A percentile compares a stretch with the other conserved stretches of the same genome.
Conservation (phyloP, 495 filamentous ascomycete species). For the Penicillium chermesinum region DNA sequence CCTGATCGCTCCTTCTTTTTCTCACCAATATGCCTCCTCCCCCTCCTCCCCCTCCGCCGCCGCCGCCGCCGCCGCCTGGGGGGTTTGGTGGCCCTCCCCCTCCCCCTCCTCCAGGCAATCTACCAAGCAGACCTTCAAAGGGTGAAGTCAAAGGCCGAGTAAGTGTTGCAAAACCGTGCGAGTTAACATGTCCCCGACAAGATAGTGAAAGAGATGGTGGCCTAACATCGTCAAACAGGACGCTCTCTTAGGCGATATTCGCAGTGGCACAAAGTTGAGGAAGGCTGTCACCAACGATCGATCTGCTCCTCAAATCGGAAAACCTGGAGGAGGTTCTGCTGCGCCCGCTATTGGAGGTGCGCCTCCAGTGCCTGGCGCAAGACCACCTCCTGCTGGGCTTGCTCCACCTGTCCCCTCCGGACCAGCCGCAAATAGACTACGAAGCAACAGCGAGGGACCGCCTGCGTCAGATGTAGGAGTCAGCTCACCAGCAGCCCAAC, state of each 20-base stretch:
- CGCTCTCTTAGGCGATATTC: conserved; percentile 84
- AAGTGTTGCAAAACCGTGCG: conserved; percentile 24
- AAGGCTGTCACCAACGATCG: conserved; percentile 93
- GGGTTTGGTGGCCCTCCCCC: conserved; percentile 65
- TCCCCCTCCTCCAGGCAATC: conserved; percentile 50
- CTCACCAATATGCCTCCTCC: conserved; percentile 55
- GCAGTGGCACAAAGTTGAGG: conserved; percentile 73
- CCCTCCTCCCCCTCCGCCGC: conserved; percentile 64
- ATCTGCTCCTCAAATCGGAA: conserved; percentile 69
- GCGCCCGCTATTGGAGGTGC: conserved; percentile 64
- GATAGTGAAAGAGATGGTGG: neutral
- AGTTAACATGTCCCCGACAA: neutral
- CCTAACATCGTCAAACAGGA: conserved; percentile 53
- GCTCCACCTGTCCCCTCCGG: conserved; percentile 67
- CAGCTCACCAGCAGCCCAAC: conserved; percentile 58
- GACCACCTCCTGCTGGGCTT: conserved; percentile 58
- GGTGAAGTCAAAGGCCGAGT: conserved; percentile 50
- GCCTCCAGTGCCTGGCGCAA: conserved; percentile 71
- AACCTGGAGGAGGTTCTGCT: conserved; percentile 48
- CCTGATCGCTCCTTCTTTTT: conserved; percentile 5
- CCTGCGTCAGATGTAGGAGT: conserved; percentile 37
- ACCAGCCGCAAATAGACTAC: conserved; percentile 52
- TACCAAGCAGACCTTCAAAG: conserved; percentile 46
- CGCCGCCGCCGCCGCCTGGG: conserved; percentile 55
- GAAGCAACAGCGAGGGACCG: conserved; percentile 77